Evolutionary conservation across 306 rosid species (phyloP), one percentile per base, ranked within the genome.

Genomic region (Clitoria ternatea): DNA sequence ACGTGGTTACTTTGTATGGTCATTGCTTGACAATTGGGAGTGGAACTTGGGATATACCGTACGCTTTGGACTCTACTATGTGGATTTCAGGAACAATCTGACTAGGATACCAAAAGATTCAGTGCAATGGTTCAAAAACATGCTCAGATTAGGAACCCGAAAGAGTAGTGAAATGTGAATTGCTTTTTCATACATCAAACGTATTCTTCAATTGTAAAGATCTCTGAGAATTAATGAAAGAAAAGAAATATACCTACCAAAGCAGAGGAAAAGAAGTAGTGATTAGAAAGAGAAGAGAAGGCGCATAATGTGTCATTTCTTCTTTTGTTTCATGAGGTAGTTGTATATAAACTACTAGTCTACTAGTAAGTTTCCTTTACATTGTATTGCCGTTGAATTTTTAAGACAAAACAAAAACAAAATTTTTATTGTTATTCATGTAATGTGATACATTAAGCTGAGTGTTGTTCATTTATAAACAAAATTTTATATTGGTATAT

Each of bases 11-110:
- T 93, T 86, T 56, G 96, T 85, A 61, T 93, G 98, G 98, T 90
- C 98, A 22, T 80, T 93, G 80, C 96, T 93, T 27, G 98, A 93
- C 75, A 93, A 90, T 69, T 93, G 98, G 98, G 94, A 93, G 67
- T 93, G 98, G 97, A 93, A 93, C 79, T 12, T 80, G 85, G 98
- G 98, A 24, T 93, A 84, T 47, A 87, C 89, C 5, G 92, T 85
- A n/a, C 84, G 97, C 4, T 93, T 93, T 43, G 98, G 96, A 6
- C 97, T 93, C 36, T 93, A 88, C 77, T 93, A 84, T 45, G 96
- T 90, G 22, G 97, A 90, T 76, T 93, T 82, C 85, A 85, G 77
- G 78, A 87, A 84, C 47, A 93, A 93, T 59, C 98, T 93, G 20
- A 90, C 96, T 9, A 85, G 97, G 79, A 85, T 90, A 77, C 96